These are phyloP conservation scores for Akanthomyces dipterigenus DNA, from an alignment of 2,329 filamentous ascomycete species.

Conservation along the genomic window DNA sequence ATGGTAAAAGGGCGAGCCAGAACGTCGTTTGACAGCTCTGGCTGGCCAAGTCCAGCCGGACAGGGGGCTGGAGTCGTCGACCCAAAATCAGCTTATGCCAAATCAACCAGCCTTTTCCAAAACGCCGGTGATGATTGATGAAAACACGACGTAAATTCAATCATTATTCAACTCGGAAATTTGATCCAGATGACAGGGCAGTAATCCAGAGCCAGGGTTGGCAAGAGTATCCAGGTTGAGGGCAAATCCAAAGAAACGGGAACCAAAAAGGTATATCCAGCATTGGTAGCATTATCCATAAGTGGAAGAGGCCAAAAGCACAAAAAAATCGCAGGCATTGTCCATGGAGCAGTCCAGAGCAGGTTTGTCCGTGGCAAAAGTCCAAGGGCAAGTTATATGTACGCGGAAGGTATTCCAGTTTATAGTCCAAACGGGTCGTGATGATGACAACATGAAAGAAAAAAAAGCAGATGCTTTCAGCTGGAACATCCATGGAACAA, in stretches of 20 bases:
- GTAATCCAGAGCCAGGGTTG: conserved; percentile 2
- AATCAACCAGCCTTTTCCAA: conserved; percentile 7
- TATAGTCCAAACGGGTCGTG: conserved; percentile 8
- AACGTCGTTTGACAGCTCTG: background rate
- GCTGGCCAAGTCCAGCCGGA: background rate
- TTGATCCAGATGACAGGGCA: background rate
- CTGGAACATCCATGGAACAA: conserved; percentile 26
- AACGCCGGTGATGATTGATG: conserved; percentile 2
- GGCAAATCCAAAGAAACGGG: conserved; percentile 3
- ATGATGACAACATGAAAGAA: conserved; percentile 3
- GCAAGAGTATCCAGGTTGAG: conserved; percentile 5
- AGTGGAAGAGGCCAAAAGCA: conserved; percentile 13
- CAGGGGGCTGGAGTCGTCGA: background rate
- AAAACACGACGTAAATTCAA: conserved; percentile 2
- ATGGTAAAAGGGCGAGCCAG: background rate
- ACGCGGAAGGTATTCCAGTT: conserved; percentile 1
- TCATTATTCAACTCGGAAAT: conserved; percentile 1
- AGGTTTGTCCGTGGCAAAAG: conserved; percentile 2
- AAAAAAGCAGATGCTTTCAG: conserved; percentile 10
- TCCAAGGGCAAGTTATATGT: conserved; percentile 5
- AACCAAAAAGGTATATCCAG: conserved; percentile 9
- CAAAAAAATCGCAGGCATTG: conserved; percentile 17
- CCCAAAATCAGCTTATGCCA: background rate
- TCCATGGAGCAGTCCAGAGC: conserved; percentile 8
- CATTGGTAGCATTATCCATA: conserved; percentile 20